phyloP scores from a whole-genome alignment of 148 eudicot species.

The Vaccinium vitisidaea region DNA sequence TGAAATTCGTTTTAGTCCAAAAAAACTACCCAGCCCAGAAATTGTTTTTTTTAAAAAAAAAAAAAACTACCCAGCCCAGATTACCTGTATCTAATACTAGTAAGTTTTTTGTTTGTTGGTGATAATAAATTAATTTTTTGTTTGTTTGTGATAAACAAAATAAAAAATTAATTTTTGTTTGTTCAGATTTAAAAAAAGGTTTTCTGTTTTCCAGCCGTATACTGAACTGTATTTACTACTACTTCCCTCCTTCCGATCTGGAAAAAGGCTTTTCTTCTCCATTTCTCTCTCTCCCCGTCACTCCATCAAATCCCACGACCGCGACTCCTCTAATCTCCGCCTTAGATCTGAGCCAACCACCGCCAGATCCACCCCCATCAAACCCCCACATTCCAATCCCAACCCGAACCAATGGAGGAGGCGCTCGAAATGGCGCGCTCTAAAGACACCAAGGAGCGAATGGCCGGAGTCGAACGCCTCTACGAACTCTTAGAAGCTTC shows the following conservation, averaged over 20 bases:
- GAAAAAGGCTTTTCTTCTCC: not conserved
- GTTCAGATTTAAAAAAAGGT: too few species aligned
- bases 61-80: too few species aligned
- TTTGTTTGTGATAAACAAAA: too few species aligned
- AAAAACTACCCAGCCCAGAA: too few species aligned
- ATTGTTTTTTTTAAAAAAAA: too few species aligned
- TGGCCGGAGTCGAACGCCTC: constrained; percentile 93
- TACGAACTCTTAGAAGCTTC: constrained; percentile 87
- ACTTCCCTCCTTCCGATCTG: constrained; percentile 1
- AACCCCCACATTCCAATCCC: constrained; percentile 20
- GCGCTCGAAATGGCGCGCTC: constrained; percentile 70
- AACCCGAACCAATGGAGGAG: constrained; percentile 64
- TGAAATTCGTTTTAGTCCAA: too few species aligned
- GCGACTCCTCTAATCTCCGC: not conserved
- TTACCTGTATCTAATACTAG: too few species aligned
- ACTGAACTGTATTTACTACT: not conserved
- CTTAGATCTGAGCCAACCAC: constrained; percentile 24
- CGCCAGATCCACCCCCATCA: constrained; percentile 22
- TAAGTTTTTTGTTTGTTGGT: too few species aligned
- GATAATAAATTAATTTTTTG: not conserved
- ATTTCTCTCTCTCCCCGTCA: constrained; percentile 3
- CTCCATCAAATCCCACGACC: not conserved
- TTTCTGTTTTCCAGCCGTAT: not conserved
- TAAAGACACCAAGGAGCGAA: constrained; percentile 90
- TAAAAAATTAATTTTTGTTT: not conserved